Conservation (phyloP, 2,329 filamentous ascomycete species). For the Stromatinia cepivora region DNA sequence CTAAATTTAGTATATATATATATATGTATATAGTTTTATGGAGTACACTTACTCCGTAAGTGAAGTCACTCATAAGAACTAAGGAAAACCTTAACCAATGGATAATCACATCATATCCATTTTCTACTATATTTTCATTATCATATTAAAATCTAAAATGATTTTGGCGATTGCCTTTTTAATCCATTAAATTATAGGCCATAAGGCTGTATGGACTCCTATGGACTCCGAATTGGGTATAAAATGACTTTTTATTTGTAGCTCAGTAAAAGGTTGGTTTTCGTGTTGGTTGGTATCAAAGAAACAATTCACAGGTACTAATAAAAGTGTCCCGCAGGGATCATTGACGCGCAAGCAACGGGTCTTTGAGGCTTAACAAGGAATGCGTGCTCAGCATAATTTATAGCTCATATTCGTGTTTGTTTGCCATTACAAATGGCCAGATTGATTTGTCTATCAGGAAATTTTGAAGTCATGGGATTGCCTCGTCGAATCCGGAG, state of each 20-base stretch:
- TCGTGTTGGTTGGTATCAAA: not conserved
- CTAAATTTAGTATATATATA: constrained; percentile 18
- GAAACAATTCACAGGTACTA: not conserved
- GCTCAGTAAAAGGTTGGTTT: not conserved
- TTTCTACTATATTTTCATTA: not conserved
- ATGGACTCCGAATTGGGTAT: not conserved
- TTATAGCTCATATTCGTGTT: not conserved
- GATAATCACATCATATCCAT: too few relatives aligned
- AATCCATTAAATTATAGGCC: too few relatives aligned
- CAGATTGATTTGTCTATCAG: not conserved
- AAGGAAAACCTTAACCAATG: too few relatives aligned
- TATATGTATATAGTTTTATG: too few relatives aligned
- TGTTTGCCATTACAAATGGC: not conserved
- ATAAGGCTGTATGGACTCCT: not conserved
- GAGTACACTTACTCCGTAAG: too few relatives aligned
- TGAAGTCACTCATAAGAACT: not conserved
- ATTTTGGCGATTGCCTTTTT: not conserved
- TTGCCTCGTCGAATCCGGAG: not conserved
- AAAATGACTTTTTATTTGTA: not conserved
- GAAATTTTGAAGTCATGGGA: not conserved
- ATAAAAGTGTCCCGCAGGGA: constrained; percentile 5
- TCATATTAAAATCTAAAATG: not conserved
- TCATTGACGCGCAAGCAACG: constrained; percentile 22
- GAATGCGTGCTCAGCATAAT: not conserved
- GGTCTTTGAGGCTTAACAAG: constrained; percentile 23